Conservation (phyloP, 371 early-diverging fungal species). For the Parasitella parasitica region DNA sequence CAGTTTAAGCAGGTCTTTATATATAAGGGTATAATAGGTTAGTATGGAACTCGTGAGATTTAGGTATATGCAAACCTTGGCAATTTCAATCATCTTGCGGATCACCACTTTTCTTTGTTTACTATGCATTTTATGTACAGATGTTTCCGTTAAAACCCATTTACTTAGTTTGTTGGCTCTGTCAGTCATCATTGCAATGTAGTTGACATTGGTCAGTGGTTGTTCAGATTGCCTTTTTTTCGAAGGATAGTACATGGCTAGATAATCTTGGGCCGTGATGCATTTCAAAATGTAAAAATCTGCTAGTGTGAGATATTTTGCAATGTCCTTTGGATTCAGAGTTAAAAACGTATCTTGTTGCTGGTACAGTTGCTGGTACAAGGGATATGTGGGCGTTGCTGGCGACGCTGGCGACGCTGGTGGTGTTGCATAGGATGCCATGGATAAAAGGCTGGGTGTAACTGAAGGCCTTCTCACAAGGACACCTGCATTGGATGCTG, state of each 20-base stretch:
- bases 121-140: constrained; percentile 8
- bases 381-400: constrained; percentile 21
- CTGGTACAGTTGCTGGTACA: background rate
- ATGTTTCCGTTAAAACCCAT: constrained; percentile 36
- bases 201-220: constrained; percentile 17
- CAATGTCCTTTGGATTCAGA: constrained; percentile 30
- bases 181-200: constrained; percentile 38
- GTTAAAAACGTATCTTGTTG: background rate
- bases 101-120: constrained; percentile 25
- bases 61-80: constrained; percentile 24
- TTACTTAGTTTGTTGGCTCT: constrained; percentile 40
- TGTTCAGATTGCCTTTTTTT: background rate
- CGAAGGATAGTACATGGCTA: constrained; percentile 14
- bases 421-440: constrained; percentile 30
- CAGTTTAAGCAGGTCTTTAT: constrained; percentile 36
- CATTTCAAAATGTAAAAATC: constrained; percentile 46
- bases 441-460: constrained; percentile 24
- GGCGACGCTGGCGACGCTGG: constrained; percentile 46
- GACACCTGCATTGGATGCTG: background rate
- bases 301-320: constrained; percentile 40
- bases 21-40: background rate
- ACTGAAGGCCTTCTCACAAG: constrained; percentile 22
- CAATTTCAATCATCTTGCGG: constrained; percentile 41
- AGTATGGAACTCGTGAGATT: background rate
- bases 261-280: constrained; percentile 39